These are phyloP conservation scores for Smallanthus sonchifolius DNA, from an alignment of 129 eudicot genomes.

Conservation along the genomic window DNA sequence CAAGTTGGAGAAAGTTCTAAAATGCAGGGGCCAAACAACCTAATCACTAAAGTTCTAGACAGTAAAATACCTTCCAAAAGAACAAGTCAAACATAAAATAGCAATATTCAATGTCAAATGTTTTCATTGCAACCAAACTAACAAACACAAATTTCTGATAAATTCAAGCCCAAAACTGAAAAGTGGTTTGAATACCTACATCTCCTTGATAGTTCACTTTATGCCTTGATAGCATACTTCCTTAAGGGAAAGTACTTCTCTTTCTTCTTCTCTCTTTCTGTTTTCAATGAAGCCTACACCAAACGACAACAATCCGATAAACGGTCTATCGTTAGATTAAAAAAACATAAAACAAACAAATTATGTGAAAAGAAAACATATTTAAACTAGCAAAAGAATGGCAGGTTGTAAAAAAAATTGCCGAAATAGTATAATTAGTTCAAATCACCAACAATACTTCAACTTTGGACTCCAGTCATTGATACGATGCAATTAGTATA, in stretches of 20 bases:
- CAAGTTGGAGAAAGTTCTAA: no score
- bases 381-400: not conserved
- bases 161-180: constrained; percentile 20
- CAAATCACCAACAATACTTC: not conserved
- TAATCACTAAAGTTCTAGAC: not conserved
- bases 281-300: constrained; percentile 58
- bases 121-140: constrained; percentile 26
- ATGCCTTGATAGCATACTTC: constrained; percentile 65
- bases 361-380: not conserved
- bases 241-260: constrained; percentile 69
- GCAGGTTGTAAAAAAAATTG: not conserved
- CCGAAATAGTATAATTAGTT: not conserved
- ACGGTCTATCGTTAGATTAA: not conserved
- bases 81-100: constrained; percentile 7
- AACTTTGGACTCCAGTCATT: not conserved
- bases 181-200: constrained; percentile 17
- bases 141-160: constrained; percentile 21
- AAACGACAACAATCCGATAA: not conserved
- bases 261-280: constrained; percentile 59
- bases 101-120: not conserved
- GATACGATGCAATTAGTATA: not conserved
- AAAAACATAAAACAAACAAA: not conserved
- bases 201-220: constrained; percentile 14
- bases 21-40: not conserved
- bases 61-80: not conserved